These are phyloP conservation scores for Coffea canephora DNA, from an alignment of 257 asterid species.

Conservation along the genomic window DNA sequence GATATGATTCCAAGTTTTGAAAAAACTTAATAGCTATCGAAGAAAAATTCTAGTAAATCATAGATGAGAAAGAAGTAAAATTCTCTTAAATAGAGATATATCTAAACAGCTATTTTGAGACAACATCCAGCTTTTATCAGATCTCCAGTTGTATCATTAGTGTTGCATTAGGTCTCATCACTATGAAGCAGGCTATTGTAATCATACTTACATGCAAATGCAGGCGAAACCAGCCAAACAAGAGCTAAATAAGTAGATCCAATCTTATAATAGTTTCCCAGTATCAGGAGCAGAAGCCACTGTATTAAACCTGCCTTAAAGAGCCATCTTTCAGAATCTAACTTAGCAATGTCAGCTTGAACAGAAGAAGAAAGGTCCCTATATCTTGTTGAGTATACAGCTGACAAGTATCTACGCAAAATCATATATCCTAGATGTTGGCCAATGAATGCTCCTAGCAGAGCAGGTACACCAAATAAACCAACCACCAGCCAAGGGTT, in stretches of 20 bases:
- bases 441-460: constrained; percentile 84
- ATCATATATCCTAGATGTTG: constrained; percentile 74
- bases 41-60: neutral
- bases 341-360: constrained; percentile 57
- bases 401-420: constrained; percentile 50
- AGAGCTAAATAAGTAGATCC: constrained; percentile 82
- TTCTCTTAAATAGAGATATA: neutral
- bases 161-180: neutral
- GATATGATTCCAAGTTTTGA: neutral
- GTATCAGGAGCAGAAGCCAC: constrained; percentile 67
- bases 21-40: constrained; percentile 10
- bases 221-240: constrained; percentile 84
- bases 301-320: constrained; percentile 80
- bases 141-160: neutral
- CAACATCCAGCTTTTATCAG: neutral
- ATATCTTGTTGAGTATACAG: constrained; percentile 37
- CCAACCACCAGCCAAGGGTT: constrained; percentile 79
- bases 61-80: neutral
- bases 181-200: constrained; percentile 7
- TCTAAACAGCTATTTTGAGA: neutral
- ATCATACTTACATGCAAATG: constrained; percentile 87
- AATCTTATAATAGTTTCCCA: constrained; percentile 66
- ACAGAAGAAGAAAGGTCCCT: constrained; percentile 44
- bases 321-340: constrained; percentile 97
- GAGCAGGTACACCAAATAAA: constrained; percentile 86